Conservation (phyloP, 129 eudicot genomes). For the Helianthus tuberosus region DNA sequence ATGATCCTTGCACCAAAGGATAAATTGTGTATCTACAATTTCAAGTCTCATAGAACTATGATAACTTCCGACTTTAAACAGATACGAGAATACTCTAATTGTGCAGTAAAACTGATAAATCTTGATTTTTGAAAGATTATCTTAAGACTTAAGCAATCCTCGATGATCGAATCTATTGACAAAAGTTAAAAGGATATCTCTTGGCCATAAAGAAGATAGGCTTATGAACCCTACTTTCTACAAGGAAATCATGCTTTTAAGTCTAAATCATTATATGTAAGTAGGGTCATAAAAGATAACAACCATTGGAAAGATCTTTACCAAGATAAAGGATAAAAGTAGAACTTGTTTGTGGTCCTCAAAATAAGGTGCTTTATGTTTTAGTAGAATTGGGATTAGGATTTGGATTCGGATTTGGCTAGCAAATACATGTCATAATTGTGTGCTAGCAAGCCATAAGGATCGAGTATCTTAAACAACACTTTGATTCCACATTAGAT, state of each 20-base stretch:
- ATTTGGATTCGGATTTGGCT: slow-evolving; percentile 30
- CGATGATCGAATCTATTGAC: neutral
- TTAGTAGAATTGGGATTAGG: slow-evolving; percentile 40
- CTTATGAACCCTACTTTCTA: slow-evolving; percentile 44
- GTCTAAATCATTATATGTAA: slow-evolving; percentile 40
- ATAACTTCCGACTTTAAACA: too few relatives aligned
- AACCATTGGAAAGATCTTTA: slow-evolving; percentile 32
- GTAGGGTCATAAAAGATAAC: slow-evolving; percentile 24
- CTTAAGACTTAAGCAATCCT: too few relatives aligned
- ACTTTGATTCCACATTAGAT: neutral
- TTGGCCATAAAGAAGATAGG: slow-evolving; percentile 20
- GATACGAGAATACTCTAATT: too few relatives aligned
- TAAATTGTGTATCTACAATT: too few relatives aligned
- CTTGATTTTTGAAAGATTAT: too few relatives aligned
- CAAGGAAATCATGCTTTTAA: slow-evolving; percentile 27
- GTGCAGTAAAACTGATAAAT: too few relatives aligned
- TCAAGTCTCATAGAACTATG: too few relatives aligned
- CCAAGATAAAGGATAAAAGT: slow-evolving; percentile 24
- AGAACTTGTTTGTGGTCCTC: slow-evolving; percentile 36
- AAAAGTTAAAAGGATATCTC: neutral
- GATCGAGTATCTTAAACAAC: slow-evolving; percentile 7
- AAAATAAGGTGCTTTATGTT: slow-evolving; percentile 45
- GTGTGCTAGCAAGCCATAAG: neutral
- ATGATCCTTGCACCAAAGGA: too few relatives aligned
- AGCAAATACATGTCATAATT: slow-evolving; percentile 4